Conservation (phyloP, 2,329 filamentous ascomycete genomes). For the Scedosporium aurantiacum region DNA sequence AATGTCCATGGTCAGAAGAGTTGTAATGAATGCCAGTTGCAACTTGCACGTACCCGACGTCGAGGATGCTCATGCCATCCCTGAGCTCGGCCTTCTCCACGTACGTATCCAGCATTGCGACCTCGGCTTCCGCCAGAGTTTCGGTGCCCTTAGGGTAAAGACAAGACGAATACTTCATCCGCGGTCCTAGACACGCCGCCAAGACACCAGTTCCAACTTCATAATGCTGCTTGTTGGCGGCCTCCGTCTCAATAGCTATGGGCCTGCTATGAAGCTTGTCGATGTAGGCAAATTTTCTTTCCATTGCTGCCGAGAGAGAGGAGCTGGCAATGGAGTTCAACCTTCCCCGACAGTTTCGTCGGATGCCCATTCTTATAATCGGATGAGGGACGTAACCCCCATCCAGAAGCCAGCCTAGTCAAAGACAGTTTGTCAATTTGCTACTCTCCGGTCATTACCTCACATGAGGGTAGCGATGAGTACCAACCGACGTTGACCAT, state of each 20-base stretch:
- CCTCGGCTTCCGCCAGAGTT: constrained; percentile 55
- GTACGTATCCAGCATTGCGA: constrained; percentile 54
- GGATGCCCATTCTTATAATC: constrained; percentile 54
- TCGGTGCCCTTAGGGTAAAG: constrained; percentile 52
- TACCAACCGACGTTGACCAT: neutral
- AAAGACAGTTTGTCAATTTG: neutral
- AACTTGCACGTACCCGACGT: constrained; percentile 39
- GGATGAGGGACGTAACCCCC: constrained; percentile 52
- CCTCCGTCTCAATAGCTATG: constrained; percentile 56
- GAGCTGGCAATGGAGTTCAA: constrained; percentile 41
- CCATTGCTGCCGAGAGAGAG: constrained; percentile 40
- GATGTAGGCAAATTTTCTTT: constrained; percentile 54
- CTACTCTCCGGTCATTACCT: neutral
- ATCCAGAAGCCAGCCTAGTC: constrained; percentile 39
- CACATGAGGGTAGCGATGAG: neutral
- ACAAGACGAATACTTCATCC: constrained; percentile 64
- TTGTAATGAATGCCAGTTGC: too few species aligned
- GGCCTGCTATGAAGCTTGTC: constrained; percentile 45
- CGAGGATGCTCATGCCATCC: constrained; percentile 51
- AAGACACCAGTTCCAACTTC: constrained; percentile 59
- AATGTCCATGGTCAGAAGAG: too few species aligned
- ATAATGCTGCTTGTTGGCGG: constrained; percentile 61
- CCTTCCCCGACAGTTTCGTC: constrained; percentile 52
- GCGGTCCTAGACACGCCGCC: constrained; percentile 47
- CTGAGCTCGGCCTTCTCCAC: constrained; percentile 46